Evolutionary conservation across 2,329 filamentous ascomycete genomes (phyloP), one percentile per base, ranked within the genome.

Genomic region (Scedosporium minutisporum): DNA sequence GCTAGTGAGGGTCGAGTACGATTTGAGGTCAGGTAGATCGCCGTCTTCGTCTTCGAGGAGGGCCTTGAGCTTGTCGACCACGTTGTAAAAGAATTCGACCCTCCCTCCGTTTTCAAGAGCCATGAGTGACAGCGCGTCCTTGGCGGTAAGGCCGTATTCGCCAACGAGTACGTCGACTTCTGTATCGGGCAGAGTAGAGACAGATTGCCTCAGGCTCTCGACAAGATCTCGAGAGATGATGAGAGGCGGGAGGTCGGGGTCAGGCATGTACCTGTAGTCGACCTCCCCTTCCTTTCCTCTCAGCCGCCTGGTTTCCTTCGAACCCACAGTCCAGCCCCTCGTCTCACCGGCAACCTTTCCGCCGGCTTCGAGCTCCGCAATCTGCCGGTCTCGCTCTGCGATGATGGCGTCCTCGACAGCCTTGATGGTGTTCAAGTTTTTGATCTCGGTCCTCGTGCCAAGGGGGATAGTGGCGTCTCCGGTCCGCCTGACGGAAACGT

Each of bases 261-360:
- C 95, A 0, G 95, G 93, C 93, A 99, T 97, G 72, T 99, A 99
- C 51, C 95, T 83, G 74, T 99, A 99, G 74, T 99, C 95, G 5
- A 97, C 92, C 71, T 96, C 93, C 58, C 95, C 95, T 73, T 97
- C 95, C 73, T 99, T 99, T 27, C 91, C 91, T 69, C 95, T 84
- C 53, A 99, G 77, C 48, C 88, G 83, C 64, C 85, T 86, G 3
- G 95, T 97, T 71, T 92, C 88, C 3, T 85, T 91, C 65, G 86
- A 88, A 2, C 92, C 92, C 25, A 96, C 82, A 1, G 91, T 89
- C 92, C 93, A 99, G 5, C 95, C 93, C 63, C 95, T 84, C 6
- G 95, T 99, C 77, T 99, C 95, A 55, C 93, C 91, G 66, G 87
- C 82, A 59, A 97, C 82, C 0, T 78, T 75, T 1, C 90, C 90